These are phyloP conservation scores for Rosa chinensis DNA, from an alignment of 306 rosid genomes.

Conservation along the genomic window DNA sequence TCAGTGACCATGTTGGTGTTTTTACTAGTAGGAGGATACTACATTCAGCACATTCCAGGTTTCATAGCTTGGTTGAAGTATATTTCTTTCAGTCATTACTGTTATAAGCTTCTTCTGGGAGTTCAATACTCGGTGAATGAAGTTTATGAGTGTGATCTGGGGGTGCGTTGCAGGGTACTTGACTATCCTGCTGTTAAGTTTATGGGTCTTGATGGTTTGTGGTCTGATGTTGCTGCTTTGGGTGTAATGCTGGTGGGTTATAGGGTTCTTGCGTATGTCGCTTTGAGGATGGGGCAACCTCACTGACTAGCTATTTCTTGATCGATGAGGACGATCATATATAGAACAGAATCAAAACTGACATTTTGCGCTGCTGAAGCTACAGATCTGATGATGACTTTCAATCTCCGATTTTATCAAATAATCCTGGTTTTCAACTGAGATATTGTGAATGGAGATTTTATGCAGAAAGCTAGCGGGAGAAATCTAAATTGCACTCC, in stretches of 20 bases:
- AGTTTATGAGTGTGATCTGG: conserved; percentile 52
- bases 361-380: conserved; percentile 15
- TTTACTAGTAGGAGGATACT: conserved; percentile 85
- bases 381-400: conserved; percentile 14
- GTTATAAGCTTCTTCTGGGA: conserved; percentile 77
- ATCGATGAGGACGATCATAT: neutral
- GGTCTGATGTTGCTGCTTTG: conserved; percentile 78
- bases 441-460: conserved; percentile 1
- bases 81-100: conserved; percentile 69
- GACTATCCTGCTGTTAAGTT: conserved; percentile 65
- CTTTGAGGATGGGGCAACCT: conserved; percentile 60
- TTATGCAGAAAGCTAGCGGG: conserved; percentile 11
- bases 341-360: conserved; percentile 30
- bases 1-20: conserved; percentile 80
- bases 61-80: conserved; percentile 89
- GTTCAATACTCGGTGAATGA: conserved; percentile 67
- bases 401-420: conserved; percentile 14
- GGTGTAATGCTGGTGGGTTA: conserved; percentile 71
- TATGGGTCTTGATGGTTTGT: conserved; percentile 50
- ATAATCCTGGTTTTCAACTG: neutral
- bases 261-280: conserved; percentile 73
- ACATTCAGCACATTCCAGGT: conserved; percentile 70
- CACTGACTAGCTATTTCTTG: conserved; percentile 39
- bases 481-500: conserved; percentile 19
- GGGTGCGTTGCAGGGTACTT: conserved; percentile 49